Conservation (phyloP, 441 rosid species). For the Populus hybrid region DNA sequence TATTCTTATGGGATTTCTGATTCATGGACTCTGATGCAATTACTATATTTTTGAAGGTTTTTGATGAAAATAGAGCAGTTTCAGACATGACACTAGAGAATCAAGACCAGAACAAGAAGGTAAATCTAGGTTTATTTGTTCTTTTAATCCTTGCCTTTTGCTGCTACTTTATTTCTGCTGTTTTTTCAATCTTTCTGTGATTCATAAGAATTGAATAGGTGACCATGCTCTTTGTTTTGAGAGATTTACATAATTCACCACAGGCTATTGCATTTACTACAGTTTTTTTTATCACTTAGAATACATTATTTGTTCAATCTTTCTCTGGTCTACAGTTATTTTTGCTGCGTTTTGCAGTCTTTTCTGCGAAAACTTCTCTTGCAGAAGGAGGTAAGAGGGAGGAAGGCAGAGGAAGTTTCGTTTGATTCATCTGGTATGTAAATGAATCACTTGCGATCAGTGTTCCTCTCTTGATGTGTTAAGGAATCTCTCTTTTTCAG, state of each 20-base stretch:
- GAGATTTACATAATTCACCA: not conserved
- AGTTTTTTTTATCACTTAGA: not conserved
- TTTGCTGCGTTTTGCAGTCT: constrained; percentile 27
- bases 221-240: not conserved
- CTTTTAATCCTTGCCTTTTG: not conserved
- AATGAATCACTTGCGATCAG: not conserved
- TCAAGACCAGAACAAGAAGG: constrained; percentile 38
- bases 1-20: not conserved
- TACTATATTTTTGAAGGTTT: not conserved
- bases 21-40: not conserved
- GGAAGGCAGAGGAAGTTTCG: constrained; percentile 20
- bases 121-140: not conserved
- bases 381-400: constrained; percentile 28
- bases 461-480: not conserved
- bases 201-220: not conserved
- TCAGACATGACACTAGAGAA: constrained; percentile 29
- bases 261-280: not conserved
- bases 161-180: not conserved
- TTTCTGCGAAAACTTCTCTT: constrained; percentile 37
- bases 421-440: constrained; percentile 32
- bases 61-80: constrained; percentile 17
- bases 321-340: not conserved
- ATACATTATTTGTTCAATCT: not conserved
- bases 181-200: not conserved
- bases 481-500: not conserved